Base-by-base conservation (phyloP, 352 stramenopile species). In the Pythium chondricola region DNA sequence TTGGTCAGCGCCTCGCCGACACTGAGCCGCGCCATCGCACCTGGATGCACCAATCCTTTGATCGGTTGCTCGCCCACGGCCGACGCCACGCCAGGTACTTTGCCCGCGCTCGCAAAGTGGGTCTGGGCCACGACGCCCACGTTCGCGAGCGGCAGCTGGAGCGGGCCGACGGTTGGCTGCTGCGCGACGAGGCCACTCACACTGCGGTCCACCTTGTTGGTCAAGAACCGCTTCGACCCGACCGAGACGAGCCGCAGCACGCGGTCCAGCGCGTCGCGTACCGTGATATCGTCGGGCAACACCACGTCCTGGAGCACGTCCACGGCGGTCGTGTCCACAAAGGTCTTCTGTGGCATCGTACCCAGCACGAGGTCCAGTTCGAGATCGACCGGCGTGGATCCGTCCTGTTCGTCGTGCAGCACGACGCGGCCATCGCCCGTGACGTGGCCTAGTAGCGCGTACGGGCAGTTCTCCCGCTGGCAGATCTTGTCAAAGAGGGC, bases 291-390 rank as follows among this genome's bases (percentile, higher is more conserved):
- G n/a, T 71, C 69, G 17, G 94, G 94, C 32, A 98, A 67, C 18
- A 64, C 58, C 27, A 97, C 56, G 30, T 78, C 67, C 40, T 65
- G 70, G 16, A 82, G 66, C 22, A 58, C 41, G 22, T 71, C 75
- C 7, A 75, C 57, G 5, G 71, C 59, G 56, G 88, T 94, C 35
- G 65, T 71, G 62, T 98, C 94, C 9, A 59, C 73, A 63, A 99
- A 99, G 1, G 95, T 98, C 83, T 99, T 99, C 55, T 98, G 96
- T 8, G 96, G 96, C 94, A 99, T 98, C 64, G 99, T 98, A 48
- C 96, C 97, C 6, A 99, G 77, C 26, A 99, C 97, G 24, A 99
- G 72, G 52, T 98, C 95, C 4, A 99, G 65, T 52, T 98, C 95
- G 25, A 99, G 67, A 67, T 99, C 95, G 22, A 99, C 96, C 27